Conservation (phyloP, 352 stramenopile species). For the Pythium oligandrum region DNA sequence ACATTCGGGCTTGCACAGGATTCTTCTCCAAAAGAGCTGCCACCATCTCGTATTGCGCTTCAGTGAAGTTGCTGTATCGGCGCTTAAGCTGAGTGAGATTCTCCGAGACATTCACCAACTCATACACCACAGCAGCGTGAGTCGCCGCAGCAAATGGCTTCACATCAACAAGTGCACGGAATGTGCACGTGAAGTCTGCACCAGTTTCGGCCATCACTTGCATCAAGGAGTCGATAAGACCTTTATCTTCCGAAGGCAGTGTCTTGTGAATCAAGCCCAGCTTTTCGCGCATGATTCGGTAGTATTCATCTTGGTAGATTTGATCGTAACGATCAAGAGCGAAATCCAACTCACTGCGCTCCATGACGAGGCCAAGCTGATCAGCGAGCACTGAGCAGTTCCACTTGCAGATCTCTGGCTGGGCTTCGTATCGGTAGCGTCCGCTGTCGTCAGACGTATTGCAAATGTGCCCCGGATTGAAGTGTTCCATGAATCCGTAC, state of each 20-base stretch:
- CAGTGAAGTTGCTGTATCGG: constrained; percentile 45
- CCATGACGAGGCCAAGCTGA: constrained; percentile 50
- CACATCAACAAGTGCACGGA: constrained; percentile 52
- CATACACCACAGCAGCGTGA: constrained; percentile 22
- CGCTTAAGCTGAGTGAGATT: constrained; percentile 60
- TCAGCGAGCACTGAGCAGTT: constrained; percentile 70
- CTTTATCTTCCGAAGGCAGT: constrained; percentile 26
- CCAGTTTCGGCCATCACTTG: constrained; percentile 54
- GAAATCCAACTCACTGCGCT: constrained; percentile 19
- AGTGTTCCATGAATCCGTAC: constrained; percentile 91
- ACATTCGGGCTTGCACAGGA: constrained; percentile 54
- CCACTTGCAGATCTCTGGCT: constrained; percentile 86
- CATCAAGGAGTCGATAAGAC: constrained; percentile 47
- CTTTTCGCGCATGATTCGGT: constrained; percentile 56
- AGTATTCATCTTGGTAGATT: constrained; percentile 54
- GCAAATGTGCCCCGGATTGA: constrained; percentile 76
- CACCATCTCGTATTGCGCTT: constrained; percentile 74
- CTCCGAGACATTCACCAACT: constrained; percentile 65
- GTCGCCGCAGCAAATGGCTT: constrained; percentile 31
- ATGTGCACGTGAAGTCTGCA: constrained; percentile 75
- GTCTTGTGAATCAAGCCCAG: constrained; percentile 47
- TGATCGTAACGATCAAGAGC: constrained; percentile 38
- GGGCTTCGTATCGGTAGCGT: constrained; percentile 78
- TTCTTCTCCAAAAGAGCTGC: constrained; percentile 52
- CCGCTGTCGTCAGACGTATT: constrained; percentile 79